Base-by-base conservation (phyloP, 2,329 filamentous ascomycete species). In the Clarireedia monteithiana region DNA sequence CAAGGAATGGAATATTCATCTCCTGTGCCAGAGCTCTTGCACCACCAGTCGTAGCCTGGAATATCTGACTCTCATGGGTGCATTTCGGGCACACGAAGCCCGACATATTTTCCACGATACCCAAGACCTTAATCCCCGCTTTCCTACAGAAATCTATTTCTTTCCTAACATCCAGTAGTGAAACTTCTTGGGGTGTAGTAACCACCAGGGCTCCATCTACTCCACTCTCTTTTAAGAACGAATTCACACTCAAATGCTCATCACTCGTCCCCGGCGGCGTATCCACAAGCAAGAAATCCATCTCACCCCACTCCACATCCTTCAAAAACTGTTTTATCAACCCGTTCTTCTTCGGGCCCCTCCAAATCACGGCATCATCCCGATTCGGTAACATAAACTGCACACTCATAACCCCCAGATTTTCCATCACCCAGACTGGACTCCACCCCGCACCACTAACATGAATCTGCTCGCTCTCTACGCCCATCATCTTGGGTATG, bases 401-500 rank as follows among this genome's bases (percentile, higher is more conserved):
- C 62, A 99, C 90, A 67, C 88, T 94, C 92, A 99, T 97, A 50
- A 96, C 90, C 1, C 87, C 89, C 3, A 99, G 77, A 66, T 97
- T 99, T 65, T 97, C 94, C 65, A 85, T 82, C 15, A 96, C 91
- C 89, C 91, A 97, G 14, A 97, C 92, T 0, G 94, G 94, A 68
- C 87, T 90, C 94, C 91, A 96, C 2, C 94, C 94, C 1, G 86
- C 83, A 53, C 83, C 86, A 68, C 86, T 94, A 53, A 96, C 84
- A 70, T 99, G 94, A 52, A 99, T 94, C 1, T 88, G 95, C 74
- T 99, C 92, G 26, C 83, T 76, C 72, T 96, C 91, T 1, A 96
- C 92, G 36, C 94, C 94, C 85, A 99, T 91, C 92, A 99, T 97
- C 75, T 96, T 96, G 20, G 94, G 94, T 66, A 99, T 96, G 61